Evolutionary conservation across 345 rosid genomes (phyloP).

Genomic region (Pseudoturritis turrita): DNA sequence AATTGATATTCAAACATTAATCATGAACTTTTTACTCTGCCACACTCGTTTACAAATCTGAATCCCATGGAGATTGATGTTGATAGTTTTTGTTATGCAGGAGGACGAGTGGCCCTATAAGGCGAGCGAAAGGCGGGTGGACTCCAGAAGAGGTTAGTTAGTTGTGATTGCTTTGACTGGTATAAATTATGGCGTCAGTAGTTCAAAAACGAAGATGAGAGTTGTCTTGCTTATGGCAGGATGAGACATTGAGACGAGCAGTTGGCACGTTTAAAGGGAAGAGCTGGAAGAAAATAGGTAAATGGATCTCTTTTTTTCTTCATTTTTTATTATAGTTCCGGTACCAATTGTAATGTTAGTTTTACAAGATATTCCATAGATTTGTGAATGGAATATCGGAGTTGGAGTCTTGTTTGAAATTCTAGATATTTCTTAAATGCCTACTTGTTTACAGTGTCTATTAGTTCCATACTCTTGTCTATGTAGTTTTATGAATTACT

Average conservation of each 20-base stretch:
- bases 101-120: constrained; percentile 93
- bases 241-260: constrained; percentile 80
- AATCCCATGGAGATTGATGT: constrained; percentile 9
- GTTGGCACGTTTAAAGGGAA: constrained; percentile 68
- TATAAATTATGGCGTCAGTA: not conserved
- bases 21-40: not conserved
- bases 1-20: not conserved
- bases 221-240: constrained; percentile 47
- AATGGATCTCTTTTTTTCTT: constrained; percentile 5
- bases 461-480: not conserved
- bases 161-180: not conserved
- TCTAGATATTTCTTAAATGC: not conserved
- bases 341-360: not conserved
- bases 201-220: not conserved
- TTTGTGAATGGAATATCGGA: not conserved
- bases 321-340: not conserved
- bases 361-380: not conserved
- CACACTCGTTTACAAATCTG: not conserved
- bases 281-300: constrained; percentile 90
- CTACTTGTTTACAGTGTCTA: not conserved
- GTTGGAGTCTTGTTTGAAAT: not conserved
- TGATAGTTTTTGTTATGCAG: constrained; percentile 38
- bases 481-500: not conserved
- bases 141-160: constrained; percentile 77
- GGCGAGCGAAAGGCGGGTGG: constrained; percentile 99